Evolutionary conservation across 352 stramenopile species (phyloP).

Genomic region (Phytophthora cactorum): DNA sequence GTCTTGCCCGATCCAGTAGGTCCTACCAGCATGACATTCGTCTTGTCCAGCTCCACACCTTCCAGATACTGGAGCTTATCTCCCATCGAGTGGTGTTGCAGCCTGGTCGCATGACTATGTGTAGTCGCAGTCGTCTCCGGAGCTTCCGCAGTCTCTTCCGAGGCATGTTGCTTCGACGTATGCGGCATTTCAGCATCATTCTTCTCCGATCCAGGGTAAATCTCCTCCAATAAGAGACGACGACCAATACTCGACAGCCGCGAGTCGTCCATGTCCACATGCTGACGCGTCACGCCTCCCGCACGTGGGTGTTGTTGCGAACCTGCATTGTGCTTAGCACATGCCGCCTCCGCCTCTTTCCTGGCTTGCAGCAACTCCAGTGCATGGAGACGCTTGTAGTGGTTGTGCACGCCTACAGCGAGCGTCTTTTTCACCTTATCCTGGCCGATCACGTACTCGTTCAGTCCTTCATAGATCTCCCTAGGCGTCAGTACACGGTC

Average conservation of each 20-base stretch:
- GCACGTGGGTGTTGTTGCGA: constrained; percentile 35
- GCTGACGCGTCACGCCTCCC: constrained; percentile 36
- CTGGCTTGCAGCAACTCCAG: constrained; percentile 62
- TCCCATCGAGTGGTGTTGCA: constrained; percentile 34
- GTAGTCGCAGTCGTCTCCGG: not conserved
- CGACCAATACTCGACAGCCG: constrained; percentile 49
- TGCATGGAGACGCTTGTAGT: constrained; percentile 96
- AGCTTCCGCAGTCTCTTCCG: constrained; percentile 10
- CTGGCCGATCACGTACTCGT: constrained; percentile 98
- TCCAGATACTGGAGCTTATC: constrained; percentile 77
- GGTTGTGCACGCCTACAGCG: constrained; percentile 97
- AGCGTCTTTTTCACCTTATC: constrained; percentile 97
- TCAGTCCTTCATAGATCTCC: constrained; percentile 94
- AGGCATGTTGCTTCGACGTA: constrained; percentile 17
- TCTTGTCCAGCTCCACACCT: constrained; percentile 98
- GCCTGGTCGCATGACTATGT: constrained; percentile 18
- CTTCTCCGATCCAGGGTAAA: constrained; percentile 56
- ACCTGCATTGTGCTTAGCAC: constrained; percentile 26
- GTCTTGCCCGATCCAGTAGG: constrained; percentile 98
- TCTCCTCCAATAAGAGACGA: constrained; percentile 68
- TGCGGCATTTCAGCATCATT: constrained; percentile 26
- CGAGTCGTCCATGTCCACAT: constrained; percentile 42
- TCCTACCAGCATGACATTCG: constrained; percentile 96
- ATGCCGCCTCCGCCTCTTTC: constrained; percentile 46
- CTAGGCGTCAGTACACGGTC: constrained; percentile 86